Base-by-base conservation (phyloP, 495 filamentous ascomycete species). In the Hyaloscypha variabilis region DNA sequence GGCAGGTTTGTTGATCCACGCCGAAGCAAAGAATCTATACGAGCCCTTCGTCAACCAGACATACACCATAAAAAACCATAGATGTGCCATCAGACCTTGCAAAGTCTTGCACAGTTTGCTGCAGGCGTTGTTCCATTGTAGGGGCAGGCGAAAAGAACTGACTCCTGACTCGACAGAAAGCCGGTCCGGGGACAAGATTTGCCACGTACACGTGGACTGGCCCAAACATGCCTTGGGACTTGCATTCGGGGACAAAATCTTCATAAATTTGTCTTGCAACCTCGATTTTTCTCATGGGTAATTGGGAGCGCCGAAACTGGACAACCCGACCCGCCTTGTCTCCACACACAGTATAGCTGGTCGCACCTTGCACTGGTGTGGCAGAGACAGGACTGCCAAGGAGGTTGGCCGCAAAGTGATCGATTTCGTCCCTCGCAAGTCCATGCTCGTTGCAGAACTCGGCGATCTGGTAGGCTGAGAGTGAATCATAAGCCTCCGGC, bases 11-110 rank as follows among this genome's bases (percentile, higher is more conserved):
- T 69, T 69, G 36, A 71, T 60, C 62, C 61, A 71, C 62, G 62
- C 68, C 28, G 61, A 71, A 69, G 68, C 67, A 59, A 69, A 71
- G 68, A 69, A 71, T 62, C 67, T 71, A 66, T 52, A 52, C 3
- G 49, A 52, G 63, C 51, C 36, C 57, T 65, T 66, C 29, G 53
- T 28, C 39, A 51, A 60, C 36, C 24, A 42, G 34, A 56, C 10
- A 51, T 59, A 58, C 42, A n/a, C 58, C 24, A 39, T 24, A 21
- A 65, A 65, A 2, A 56, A 39, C 50, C 21, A 58, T 66, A 52
- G 49, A 52, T 52, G n/a, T 63, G 53, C 10, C 26, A 66, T 29
- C 58, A 61, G 61, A 71, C 68, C 67, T 69, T 69, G 67, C 60
- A 65, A 70, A 69, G 62, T 69, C 68, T 46, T 69, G 62, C 36